Percentiles rank a stretch among this genome's conserved stretches.
phyloP scores from a whole-genome alignment of 192 early-diverging fungal species.

The Paraglomus brasilianum region DNA sequence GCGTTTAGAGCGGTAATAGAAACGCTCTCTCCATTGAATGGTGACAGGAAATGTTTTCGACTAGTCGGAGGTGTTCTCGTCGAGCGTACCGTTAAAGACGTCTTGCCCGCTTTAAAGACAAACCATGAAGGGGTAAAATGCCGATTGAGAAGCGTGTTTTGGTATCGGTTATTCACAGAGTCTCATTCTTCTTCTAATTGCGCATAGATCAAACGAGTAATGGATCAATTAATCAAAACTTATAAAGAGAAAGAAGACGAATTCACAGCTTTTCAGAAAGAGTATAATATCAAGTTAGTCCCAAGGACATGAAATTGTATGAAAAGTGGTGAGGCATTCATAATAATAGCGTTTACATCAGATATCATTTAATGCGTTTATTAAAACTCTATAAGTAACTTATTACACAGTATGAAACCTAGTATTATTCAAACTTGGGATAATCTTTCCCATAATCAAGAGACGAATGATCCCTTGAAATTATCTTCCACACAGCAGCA shows the following conservation, averaged over 20 bases:
- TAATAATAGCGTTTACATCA: too few species aligned
- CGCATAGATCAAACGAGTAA: slow-evolving; percentile 69
- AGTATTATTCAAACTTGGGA: too few species aligned
- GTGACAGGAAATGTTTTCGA: slow-evolving; percentile 88
- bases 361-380: too few species aligned
- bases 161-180: background rate
- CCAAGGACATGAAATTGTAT: slow-evolving; percentile 24
- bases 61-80: slow-evolving; percentile 92
- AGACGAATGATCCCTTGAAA: too few species aligned
- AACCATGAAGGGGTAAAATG: slow-evolving; percentile 78
- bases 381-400: too few species aligned
- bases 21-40: slow-evolving; percentile 79
- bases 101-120: slow-evolving; percentile 81
- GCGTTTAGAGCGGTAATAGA: slow-evolving; percentile 80
- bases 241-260: slow-evolving; percentile 92
- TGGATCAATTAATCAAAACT: slow-evolving; percentile 68
- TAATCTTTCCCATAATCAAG: too few species aligned
- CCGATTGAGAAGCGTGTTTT: background rate
- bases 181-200: background rate
- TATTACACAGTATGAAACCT: too few species aligned
- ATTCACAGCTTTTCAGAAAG: slow-evolving; percentile 84
- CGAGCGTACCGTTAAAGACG: slow-evolving; percentile 89
- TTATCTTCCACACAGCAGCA: too few species aligned
- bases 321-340: too few species aligned
- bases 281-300: slow-evolving; percentile 72